phyloP scores from a whole-genome alignment of 192 early-diverging fungal genomes.

The Geranomyces variabilis region DNA sequence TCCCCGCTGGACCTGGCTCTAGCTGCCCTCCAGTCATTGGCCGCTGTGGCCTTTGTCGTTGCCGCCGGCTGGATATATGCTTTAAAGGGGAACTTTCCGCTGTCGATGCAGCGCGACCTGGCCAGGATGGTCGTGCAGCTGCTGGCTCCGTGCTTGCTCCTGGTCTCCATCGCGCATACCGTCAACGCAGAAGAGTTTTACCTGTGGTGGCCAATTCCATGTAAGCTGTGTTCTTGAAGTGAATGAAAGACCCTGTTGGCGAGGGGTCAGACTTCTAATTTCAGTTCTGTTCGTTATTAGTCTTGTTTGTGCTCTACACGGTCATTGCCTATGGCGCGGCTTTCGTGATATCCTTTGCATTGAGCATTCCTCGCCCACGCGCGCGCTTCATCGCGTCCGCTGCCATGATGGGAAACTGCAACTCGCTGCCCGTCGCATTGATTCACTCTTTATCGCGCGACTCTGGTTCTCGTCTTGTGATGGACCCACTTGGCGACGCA shows the following conservation, averaged over 20 bases:
- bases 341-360: background rate
- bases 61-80: slow-evolving; percentile 28
- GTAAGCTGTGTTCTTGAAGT: background rate
- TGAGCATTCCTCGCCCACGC: slow-evolving; percentile 16
- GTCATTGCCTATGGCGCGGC: background rate
- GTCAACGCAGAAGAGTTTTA: slow-evolving; percentile 21
- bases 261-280: too few relatives aligned
- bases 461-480: slow-evolving; percentile 20
- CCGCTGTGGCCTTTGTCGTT: slow-evolving; percentile 29
- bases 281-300: background rate
- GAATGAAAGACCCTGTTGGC: too few relatives aligned
- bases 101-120: slow-evolving; percentile 27
- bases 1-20: slow-evolving; percentile 22
- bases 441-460: slow-evolving; percentile 29
- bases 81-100: slow-evolving; percentile 22
- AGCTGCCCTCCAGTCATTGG: slow-evolving; percentile 28
- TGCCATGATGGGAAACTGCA: slow-evolving; percentile 29
- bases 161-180: slow-evolving; percentile 30
- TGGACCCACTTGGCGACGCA: slow-evolving; percentile 14
- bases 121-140: slow-evolving; percentile 32
- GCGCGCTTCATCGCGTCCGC: slow-evolving; percentile 26
- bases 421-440: slow-evolving; percentile 24
- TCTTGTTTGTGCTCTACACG: slow-evolving; percentile 17
- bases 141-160: slow-evolving; percentile 29
- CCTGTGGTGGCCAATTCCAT: slow-evolving; percentile 33